phyloP scores from a whole-genome alignment of 371 early-diverging fungal species.

The Mucor plumbeus region DNA sequence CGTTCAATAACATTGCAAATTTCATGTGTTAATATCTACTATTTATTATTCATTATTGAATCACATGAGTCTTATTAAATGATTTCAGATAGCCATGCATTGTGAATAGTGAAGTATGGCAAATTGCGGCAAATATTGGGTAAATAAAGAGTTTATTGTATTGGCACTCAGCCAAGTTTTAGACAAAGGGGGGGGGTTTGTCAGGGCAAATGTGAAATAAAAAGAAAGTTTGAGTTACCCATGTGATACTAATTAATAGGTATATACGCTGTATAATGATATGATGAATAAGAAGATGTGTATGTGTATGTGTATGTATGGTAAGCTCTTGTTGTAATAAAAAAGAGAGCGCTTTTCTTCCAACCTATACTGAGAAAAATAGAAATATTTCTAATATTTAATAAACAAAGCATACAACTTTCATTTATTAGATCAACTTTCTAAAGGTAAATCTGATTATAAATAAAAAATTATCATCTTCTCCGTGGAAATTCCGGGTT shows the following conservation, averaged over 20 bases:
- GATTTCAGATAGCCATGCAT: not conserved
- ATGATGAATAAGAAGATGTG: not conserved
- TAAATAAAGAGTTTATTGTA: slow-evolving; percentile 5
- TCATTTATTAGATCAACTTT: too few species aligned
- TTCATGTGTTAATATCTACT: not conserved
- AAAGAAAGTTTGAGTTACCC: slow-evolving; percentile 16
- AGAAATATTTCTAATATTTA: too few species aligned
- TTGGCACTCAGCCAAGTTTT: slow-evolving; percentile 5
- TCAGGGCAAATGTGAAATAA: slow-evolving; percentile 22
- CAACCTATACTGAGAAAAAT: too few species aligned
- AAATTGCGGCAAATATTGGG: slow-evolving; percentile 30
- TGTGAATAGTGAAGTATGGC: slow-evolving; percentile 7
- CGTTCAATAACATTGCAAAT: not conserved
- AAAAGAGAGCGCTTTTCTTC: too few species aligned
- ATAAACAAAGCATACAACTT: too few species aligned
- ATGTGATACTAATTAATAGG: slow-evolving; percentile 14
- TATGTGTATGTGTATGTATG: too few species aligned
- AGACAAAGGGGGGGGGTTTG: slow-evolving; percentile 6
- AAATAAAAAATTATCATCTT: slow-evolving; percentile 4
- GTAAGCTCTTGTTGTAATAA: too few species aligned
- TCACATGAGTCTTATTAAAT: slow-evolving; percentile 20
- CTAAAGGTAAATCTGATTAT: slow-evolving; percentile 15
- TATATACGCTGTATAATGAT: too few species aligned
- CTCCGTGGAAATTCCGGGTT: slow-evolving; percentile 28
- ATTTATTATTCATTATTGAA: not conserved